Conservation (phyloP, 345 rosid genomes). For the Lenwebbia sp. region DNA sequence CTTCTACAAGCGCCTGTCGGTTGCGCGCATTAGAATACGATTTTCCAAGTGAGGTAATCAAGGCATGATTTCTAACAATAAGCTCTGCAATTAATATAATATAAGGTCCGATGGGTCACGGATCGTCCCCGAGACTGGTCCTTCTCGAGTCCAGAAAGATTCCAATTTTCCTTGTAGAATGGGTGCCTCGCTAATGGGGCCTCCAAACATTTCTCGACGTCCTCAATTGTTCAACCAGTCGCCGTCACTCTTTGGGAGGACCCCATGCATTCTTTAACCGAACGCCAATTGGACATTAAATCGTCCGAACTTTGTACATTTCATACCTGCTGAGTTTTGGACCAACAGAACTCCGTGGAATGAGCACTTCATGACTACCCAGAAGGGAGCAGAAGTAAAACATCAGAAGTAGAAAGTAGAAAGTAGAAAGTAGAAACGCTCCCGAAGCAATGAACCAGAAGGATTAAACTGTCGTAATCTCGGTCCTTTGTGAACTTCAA, state of each 20-base stretch:
- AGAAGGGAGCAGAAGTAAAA: neutral
- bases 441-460: neutral
- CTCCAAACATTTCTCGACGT: neutral
- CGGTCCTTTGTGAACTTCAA: neutral
- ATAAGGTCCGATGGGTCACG: neutral
- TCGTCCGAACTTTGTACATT: neutral
- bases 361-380: neutral
- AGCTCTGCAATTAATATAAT: neutral
- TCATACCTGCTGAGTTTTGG: neutral
- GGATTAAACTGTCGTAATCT: neutral
- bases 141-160: neutral
- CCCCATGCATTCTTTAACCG: neutral
- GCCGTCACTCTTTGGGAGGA: neutral
- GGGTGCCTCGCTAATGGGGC: too few species aligned
- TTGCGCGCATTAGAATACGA: neutral
- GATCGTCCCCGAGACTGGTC: neutral
- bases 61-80: neutral
- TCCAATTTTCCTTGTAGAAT: neutral
- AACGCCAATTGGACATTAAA: neutral
- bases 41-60: neutral
- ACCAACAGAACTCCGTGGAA: neutral
- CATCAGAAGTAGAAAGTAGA: neutral
- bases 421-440: neutral
- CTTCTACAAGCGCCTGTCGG: neutral
- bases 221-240: conserved; percentile 6